A percentile compares a stretch with the other conserved stretches of the same genome.
These are phyloP conservation scores for Crithidia sp. DNA, from an alignment of 208 protist genomes.

Conservation along the genomic window DNA sequence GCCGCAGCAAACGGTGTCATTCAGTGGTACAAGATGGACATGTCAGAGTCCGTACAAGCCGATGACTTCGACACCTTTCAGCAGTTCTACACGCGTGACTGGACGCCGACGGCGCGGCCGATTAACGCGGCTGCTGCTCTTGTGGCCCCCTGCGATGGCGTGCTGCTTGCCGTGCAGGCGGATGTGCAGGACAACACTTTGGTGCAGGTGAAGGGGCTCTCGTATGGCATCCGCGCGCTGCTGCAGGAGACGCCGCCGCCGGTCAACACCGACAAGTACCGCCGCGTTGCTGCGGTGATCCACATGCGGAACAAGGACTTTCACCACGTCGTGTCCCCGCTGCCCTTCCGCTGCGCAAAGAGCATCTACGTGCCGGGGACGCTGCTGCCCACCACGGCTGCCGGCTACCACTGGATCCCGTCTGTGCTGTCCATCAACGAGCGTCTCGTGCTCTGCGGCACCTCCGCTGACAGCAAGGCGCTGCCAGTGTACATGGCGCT, in stretches of 20 bases:
- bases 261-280: conserved; percentile 35
- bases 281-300: conserved; percentile 67
- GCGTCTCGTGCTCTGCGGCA: conserved; percentile 72
- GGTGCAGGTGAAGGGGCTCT: conserved; percentile 84
- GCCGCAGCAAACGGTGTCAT: conserved; percentile 46
- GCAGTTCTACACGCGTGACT: conserved; percentile 82
- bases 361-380: conserved; percentile 81
- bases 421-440: conserved; percentile 79
- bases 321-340: conserved; percentile 81
- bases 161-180: conserved; percentile 53
- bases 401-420: conserved; percentile 80
- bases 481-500: conserved; percentile 58
- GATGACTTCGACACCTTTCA: conserved; percentile 63
- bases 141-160: conserved; percentile 76
- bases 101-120: conserved; percentile 51
- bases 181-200: conserved; percentile 44
- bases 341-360: conserved; percentile 51
- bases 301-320: conserved; percentile 78
- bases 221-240: conserved; percentile 68
- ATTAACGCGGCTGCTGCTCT: conserved; percentile 34
- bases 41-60: conserved; percentile 39
- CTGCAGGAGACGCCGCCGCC: conserved; percentile 45
- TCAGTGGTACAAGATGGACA: conserved; percentile 61
- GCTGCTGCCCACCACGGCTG: conserved; percentile 70
- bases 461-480: conserved; percentile 8